Base-by-base conservation (phyloP, 176 grass and related monocot species). In the Carex parvula region DNA sequence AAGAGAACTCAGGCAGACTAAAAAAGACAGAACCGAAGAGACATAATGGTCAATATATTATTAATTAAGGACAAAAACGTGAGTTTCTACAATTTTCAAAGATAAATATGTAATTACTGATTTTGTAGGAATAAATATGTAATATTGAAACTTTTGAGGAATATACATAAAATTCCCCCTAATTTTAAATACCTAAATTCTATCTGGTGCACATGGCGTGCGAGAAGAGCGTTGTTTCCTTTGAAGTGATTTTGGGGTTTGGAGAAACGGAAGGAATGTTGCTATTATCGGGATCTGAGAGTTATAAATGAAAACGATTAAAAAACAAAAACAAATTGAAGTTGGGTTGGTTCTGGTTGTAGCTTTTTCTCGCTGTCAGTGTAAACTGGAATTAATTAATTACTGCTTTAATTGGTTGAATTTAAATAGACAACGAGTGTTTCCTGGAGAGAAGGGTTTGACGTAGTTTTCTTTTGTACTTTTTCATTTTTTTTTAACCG, bases 251-350 rank as follows among this genome's bases (percentile, higher is more conserved):
- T 52, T 68, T 68, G 62, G 35, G 17, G 6, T 1, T 70, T 32
- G 46, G 41, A 84, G 24, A 26, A 68, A 79, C 58, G 82, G 61
- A 78, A 89, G 90, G 92, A 94, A 94, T 94, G 92, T 92, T 92
- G 84, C 72, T 81, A 41, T 54, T 84, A 87, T 92, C 77, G 92
- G 88, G 92, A 92, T 92, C 92, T 90, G 92, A 84, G 73, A 69
- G 37, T 76, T 30, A 1, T 78, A 56, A 86, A 79, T 71, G 35
- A 65, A 65, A 65, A 65, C 4, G 3, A 44, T 8, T 8, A 50
- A 50, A 50, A 60, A n/a, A 77, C 22, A 79, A 53, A 67, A 74
- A 87, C 84, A 84, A 86, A 88, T 88, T 76, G 50, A 88, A 84
- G 71, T 83, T 44, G 2, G 0, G 44, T 13, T 44, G 61, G 14